Conservation (phyloP, 2,329 filamentous ascomycete genomes). For the Verticillium albo-atrum region DNA sequence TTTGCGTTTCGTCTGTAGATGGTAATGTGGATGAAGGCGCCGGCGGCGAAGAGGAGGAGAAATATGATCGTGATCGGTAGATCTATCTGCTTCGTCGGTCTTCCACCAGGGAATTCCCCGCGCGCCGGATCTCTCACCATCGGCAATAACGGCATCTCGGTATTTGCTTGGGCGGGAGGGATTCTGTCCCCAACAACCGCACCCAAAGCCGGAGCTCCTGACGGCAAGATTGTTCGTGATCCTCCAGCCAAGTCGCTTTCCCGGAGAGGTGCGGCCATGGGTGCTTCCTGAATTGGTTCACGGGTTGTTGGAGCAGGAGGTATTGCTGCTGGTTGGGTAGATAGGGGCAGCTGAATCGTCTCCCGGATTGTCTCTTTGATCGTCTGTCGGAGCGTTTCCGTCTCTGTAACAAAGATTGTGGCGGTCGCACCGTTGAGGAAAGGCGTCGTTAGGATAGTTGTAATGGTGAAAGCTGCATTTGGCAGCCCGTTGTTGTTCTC, state of each 20-base stretch:
- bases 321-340: neutral
- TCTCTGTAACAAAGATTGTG: neutral
- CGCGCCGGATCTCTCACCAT: constrained; percentile 4
- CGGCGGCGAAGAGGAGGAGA: constrained; percentile 17
- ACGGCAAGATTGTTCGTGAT: neutral
- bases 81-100: constrained; percentile 13
- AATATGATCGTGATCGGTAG: constrained; percentile 18
- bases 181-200: neutral
- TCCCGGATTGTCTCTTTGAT: neutral
- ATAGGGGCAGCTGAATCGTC: neutral
- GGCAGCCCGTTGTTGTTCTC: neutral
- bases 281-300: neutral
- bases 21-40: constrained; percentile 17
- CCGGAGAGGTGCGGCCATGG: neutral
- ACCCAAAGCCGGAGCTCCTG: neutral
- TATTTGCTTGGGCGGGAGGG: neutral
- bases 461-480: neutral
- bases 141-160: neutral
- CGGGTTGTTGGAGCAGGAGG: neutral
- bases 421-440: neutral
- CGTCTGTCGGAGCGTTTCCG: neutral
- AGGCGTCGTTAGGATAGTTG: neutral
- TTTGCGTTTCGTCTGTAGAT: constrained; percentile 22
- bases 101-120: constrained; percentile 7
- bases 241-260: neutral